Evolutionary conservation across 768 basidiomycete species (phyloP).

Genomic region (Kondoa malvinella): DNA sequence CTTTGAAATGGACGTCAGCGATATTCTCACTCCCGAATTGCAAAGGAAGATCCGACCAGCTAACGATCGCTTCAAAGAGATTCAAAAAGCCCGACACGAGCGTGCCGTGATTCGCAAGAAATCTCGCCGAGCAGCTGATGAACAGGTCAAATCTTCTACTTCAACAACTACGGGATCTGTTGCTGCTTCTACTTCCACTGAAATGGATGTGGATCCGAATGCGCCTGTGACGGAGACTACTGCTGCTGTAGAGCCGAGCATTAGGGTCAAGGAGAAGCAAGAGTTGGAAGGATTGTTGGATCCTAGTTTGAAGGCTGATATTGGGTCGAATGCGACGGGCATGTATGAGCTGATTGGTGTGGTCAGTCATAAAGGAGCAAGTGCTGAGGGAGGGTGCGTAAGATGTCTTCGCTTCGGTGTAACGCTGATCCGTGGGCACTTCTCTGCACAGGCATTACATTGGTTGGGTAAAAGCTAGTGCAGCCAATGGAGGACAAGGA

Average conservation of each 20-base stretch:
- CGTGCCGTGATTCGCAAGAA: slow-evolving; percentile 63
- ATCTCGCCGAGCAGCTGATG: slow-evolving; percentile 31
- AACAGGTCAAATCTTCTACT: neutral
- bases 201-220: slow-evolving; percentile 16
- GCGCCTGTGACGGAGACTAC: slow-evolving; percentile 5
- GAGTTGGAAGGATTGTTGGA: slow-evolving; percentile 52
- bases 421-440: neutral
- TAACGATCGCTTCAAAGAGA: slow-evolving; percentile 52
- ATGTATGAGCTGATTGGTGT: slow-evolving; percentile 91
- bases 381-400: slow-evolving; percentile 61
- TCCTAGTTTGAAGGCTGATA: slow-evolving; percentile 45
- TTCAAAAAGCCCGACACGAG: slow-evolving; percentile 69
- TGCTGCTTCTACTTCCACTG: slow-evolving; percentile 3
- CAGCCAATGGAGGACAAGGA: slow-evolving; percentile 38
- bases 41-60: slow-evolving; percentile 53
- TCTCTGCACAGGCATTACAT: slow-evolving; percentile 53
- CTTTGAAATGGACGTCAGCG: slow-evolving; percentile 67
- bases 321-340: slow-evolving; percentile 58
- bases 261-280: slow-evolving; percentile 47
- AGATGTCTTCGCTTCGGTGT: neutral
- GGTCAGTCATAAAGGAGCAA: slow-evolving; percentile 90
- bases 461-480: slow-evolving; percentile 66
- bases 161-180: neutral
- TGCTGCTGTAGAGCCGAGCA: slow-evolving; percentile 39
- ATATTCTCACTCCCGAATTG: slow-evolving; percentile 64